Evolutionary conservation across 2,329 filamentous ascomycete genomes (phyloP), one percentile per base, ranked within the genome.

Genomic region (Aspergillus brunneoviolaceus): DNA sequence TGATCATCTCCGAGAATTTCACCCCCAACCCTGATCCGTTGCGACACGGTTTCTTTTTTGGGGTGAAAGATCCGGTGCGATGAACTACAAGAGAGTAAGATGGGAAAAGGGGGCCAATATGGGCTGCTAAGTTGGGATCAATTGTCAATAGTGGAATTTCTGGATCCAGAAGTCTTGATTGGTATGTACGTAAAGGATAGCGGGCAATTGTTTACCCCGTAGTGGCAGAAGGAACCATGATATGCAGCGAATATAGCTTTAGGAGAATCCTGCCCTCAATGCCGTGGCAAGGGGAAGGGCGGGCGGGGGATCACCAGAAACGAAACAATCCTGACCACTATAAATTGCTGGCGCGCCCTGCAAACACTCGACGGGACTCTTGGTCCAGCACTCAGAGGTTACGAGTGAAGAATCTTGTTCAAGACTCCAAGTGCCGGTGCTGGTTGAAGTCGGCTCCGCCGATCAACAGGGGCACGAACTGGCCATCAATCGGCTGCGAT

Each of bases 391-490:
- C 12, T 6, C 33, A 29, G 33, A 35, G 14, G 33, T 35, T 6
- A 35, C 16, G 12, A 16, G 33, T 58, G 33, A 7, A 29, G 27
- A 16, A 35, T 35, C 5, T 5, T 35, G 12, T 58, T 58, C 48
- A 55, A 29, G 27, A 29, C 27, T 10, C 27, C 27, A 29, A 57
- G 39, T 45, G 39, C 39, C 39, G 39, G 16, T 19, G 39, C 39
- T 45, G 39, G 39, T 45, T 45, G 51, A 53, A 27, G 39, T 53
- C 42, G 35, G 55, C 60, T 66, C 65, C 65, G 65, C 64, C 60
- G 64, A 66, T 66, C 64, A 65, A 65, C 64, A 67, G 62, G 61
- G 61, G 65, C 62, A 16, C 61, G 21, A 42, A 39, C 50, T 55
- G 31, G 21, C 51, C 29, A 51, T 12, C 35, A 51, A 51, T 57